A percentile compares a stretch with the other conserved stretches of the same genome.
phyloP scores from a whole-genome alignment of 1,284 basidiomycete species.

The Amylostereum areolatum region DNA sequence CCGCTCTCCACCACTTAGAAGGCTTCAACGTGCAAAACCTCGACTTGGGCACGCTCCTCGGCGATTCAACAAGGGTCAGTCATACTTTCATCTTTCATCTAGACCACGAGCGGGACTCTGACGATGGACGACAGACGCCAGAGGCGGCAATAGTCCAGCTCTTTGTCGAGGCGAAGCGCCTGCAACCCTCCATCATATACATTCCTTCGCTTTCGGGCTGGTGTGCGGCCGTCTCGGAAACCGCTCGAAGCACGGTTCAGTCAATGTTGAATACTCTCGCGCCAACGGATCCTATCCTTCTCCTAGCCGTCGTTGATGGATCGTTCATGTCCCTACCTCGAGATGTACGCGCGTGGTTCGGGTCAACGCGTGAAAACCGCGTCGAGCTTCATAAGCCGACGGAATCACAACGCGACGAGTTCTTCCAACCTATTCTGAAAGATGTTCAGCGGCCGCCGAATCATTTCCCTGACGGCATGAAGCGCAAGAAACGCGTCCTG shows the following conservation, averaged over 20 bases:
- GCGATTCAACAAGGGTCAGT: slow-evolving; percentile 83
- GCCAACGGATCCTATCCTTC: slow-evolving; percentile 87
- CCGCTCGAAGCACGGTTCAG: slow-evolving; percentile 78
- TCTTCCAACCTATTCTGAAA: slow-evolving; percentile 72
- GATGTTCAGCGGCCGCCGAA: slow-evolving; percentile 75
- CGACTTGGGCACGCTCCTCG: slow-evolving; percentile 84
- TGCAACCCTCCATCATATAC: slow-evolving; percentile 94
- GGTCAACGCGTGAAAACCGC: slow-evolving; percentile 69
- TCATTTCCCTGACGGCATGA: slow-evolving; percentile 88
- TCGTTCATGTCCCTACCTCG: slow-evolving; percentile 63
- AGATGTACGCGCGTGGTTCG: slow-evolving; percentile 93
- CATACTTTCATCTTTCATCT: not conserved
- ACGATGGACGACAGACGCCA: slow-evolving; percentile 54
- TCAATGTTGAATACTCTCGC: slow-evolving; percentile 89
- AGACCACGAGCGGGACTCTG: not conserved
- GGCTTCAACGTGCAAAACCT: slow-evolving; percentile 94
- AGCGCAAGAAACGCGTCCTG: slow-evolving; percentile 77
- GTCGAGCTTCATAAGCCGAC: slow-evolving; percentile 56
- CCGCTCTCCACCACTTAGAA: slow-evolving; percentile 89
- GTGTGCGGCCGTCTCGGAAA: slow-evolving; percentile 83
- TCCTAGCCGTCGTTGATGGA: slow-evolving; percentile 87
- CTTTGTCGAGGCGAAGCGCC: slow-evolving; percentile 97
- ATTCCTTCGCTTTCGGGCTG: slow-evolving; percentile 88
- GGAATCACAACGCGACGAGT: slow-evolving; percentile 56
- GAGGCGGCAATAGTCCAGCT: slow-evolving; percentile 94